Base-by-base conservation (phyloP, 2,329 filamentous ascomycete genomes). In the Ophiobolus disseminans region DNA sequence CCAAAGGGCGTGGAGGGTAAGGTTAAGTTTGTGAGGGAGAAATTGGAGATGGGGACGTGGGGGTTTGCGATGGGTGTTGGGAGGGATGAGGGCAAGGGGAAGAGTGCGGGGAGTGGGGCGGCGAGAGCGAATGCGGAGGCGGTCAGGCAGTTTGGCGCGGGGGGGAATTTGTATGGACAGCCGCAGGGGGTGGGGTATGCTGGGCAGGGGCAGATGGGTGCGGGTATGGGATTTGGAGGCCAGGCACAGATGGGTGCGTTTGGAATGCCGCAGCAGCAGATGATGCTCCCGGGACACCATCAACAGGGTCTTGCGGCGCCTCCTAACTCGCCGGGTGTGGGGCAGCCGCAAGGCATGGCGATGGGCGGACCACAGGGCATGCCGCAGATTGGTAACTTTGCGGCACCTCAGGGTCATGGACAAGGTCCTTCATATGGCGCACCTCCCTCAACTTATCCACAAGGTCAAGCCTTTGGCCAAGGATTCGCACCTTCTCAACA, bases 1-100 rank as follows among this genome's bases (percentile, higher is more conserved):
- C 66, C 61, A 3, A 56, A 55, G 40, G 61, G 57, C 5, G 51
- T 67, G n/a, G 53, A 50, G 17, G 45, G 58, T 22, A 70, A 67
- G 28, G 58, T 70, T 0, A 50, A 44, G 26, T 68, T 53, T 38
- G 65, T 71, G 9, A 46, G 32, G 26, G 52, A 58, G 34, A 68
- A 63, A 32, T 45, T 70, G 22, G 48, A 11, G 25, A 40, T 50
- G 22, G 66, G 68, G 5, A 62, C 57, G 5, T 68, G 60, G 64
- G 59, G 53, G 0, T 60, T 42, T 34, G 52, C 48, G n/a, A 16
- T 62, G 4, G 35, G 39, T 36, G 47, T 42, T 45, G 45, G 36
- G 43, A 41, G 19, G 32, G 13, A 22, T 31, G 36, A 19, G 21
- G 40, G 30, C 35, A 10, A 25, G 25, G 37, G 21, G 35, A 10